Conservation (phyloP, 1,284 basidiomycete species). For the Austroboletus novae-zelandiae region DNA sequence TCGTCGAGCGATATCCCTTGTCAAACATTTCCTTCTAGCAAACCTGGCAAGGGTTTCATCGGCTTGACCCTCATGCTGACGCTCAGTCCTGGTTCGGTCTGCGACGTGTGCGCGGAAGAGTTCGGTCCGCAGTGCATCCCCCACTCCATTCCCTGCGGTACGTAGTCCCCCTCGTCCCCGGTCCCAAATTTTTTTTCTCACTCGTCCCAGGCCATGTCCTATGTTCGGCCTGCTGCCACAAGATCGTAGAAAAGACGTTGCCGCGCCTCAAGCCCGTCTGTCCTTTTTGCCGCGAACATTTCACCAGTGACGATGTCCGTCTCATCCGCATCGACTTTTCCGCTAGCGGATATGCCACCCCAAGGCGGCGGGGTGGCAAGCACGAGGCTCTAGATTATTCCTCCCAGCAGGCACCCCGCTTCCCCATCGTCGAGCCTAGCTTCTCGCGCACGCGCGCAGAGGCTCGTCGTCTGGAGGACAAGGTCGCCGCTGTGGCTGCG, state of each 20-base stretch:
- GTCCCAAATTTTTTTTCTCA: background rate
- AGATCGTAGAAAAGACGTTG: conserved; percentile 74
- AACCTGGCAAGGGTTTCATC: conserved; percentile 38
- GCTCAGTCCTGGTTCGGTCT: conserved; percentile 72
- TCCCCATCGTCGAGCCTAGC: conserved; percentile 37
- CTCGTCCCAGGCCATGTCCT: conserved; percentile 63
- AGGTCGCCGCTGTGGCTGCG: conserved; percentile 72
- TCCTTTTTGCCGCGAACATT: conserved; percentile 77
- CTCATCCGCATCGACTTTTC: conserved; percentile 74
- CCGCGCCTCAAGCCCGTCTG: conserved; percentile 64
- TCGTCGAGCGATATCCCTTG: conserved; percentile 34
- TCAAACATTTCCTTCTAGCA: conserved; percentile 30
- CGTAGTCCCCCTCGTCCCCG: conserved; percentile 20
- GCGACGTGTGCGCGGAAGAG: conserved; percentile 84
- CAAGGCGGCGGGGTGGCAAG: conserved; percentile 47
- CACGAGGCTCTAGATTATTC: conserved; percentile 49
- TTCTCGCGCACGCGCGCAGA: conserved; percentile 47
- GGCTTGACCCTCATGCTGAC: conserved; percentile 61
- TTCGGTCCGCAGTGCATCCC: conserved; percentile 68
- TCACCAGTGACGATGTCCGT: conserved; percentile 61
- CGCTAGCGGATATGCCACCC: conserved; percentile 61
- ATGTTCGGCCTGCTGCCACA: conserved; percentile 69
- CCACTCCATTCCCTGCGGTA: conserved; percentile 77
- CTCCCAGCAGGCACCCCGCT: conserved; percentile 45
- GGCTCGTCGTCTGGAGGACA: conserved; percentile 67